Percentiles rank a stretch among this genome's conserved stretches.
phyloP scores from a whole-genome alignment of 176 grass and related monocot species.

The maize (Zea mays) region Zm-B73-REFERENCE-NAM-5.0 NC_050099.1:177665501-177666000 shows the following conservation, averaged over 20 bases:
- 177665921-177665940: background rate
- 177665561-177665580: background rate
- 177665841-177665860: background rate
- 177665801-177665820: slow-evolving; percentile 32
- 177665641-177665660: background rate
- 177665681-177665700: slow-evolving; percentile 18
- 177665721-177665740: background rate
- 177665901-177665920: background rate
- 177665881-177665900: background rate
- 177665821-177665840: background rate
- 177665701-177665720: slow-evolving; percentile 16
- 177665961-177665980: too few relatives aligned
- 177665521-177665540: background rate
- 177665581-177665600: background rate
- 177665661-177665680: background rate
- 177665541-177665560: background rate
- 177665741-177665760: background rate
- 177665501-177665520: background rate
- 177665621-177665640: too few relatives aligned
- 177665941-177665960: background rate
- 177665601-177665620: background rate
- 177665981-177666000: background rate
- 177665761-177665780: background rate
- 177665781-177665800: background rate
- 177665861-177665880: background rate